Conservation (phyloP, 805 yeast species). For the Ogataea naganishii region DNA sequence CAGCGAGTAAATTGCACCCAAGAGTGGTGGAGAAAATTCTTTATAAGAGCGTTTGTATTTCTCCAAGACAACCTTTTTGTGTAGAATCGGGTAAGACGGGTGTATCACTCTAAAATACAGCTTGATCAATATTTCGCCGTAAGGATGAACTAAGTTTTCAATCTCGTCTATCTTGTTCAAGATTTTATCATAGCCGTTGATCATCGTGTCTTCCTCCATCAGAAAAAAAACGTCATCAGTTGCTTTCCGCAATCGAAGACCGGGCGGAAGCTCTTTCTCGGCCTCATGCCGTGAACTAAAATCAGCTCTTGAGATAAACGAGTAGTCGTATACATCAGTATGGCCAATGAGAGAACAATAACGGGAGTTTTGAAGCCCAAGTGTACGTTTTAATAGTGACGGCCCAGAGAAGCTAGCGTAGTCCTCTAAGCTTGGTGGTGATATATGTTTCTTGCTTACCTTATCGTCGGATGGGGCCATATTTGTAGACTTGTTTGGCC, state of each 20-base stretch:
- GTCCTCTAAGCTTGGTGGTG: slow-evolving; percentile 1
- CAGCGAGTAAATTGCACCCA: slow-evolving; percentile 71
- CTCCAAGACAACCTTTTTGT: slow-evolving; percentile 73
- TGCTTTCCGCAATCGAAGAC: slow-evolving; percentile 2
- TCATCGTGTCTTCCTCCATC: slow-evolving; percentile 3
- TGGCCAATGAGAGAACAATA: slow-evolving; percentile 3
- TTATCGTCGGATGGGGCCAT: neutral
- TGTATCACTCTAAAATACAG: slow-evolving; percentile 68
- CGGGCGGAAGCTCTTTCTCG: slow-evolving; percentile 3
- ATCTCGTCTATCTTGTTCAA: slow-evolving; percentile 40
- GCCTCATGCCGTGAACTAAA: slow-evolving; percentile 4
- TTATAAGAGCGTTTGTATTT: slow-evolving; percentile 74
- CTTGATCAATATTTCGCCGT: slow-evolving; percentile 54
- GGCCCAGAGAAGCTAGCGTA: slow-evolving; percentile 3
- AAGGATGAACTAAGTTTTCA: slow-evolving; percentile 67
- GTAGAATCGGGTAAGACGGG: slow-evolving; percentile 74
- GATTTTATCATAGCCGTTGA: slow-evolving; percentile 2
- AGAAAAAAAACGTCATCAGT: slow-evolving; percentile 1
- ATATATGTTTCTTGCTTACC: neutral
- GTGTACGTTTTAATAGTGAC: slow-evolving; percentile 3
- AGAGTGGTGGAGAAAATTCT: slow-evolving; percentile 70
- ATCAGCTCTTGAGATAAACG: neutral
- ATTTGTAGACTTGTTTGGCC: neutral
- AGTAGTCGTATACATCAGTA: slow-evolving; percentile 1
- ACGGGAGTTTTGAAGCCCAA: slow-evolving; percentile 4